phyloP scores from a whole-genome alignment of 176 grass and related monocot species.

The Oryza longistaminata region DNA sequence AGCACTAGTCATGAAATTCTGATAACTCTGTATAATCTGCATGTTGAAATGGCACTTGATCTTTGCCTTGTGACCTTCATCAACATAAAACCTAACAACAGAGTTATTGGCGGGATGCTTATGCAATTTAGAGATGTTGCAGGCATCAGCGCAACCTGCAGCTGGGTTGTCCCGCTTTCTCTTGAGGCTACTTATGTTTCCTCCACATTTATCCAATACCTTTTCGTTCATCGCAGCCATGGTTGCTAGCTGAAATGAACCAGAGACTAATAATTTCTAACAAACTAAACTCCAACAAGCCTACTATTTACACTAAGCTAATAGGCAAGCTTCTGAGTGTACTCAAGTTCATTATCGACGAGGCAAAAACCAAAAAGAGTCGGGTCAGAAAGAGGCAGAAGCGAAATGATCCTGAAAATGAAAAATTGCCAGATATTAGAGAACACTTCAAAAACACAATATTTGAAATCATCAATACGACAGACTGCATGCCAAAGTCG shows the following conservation, averaged over 20 bases:
- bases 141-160: slow-evolving; percentile 29
- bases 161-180: slow-evolving; percentile 53
- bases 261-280: slow-evolving; percentile 56
- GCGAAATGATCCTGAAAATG: slow-evolving; percentile 44
- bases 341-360: not conserved
- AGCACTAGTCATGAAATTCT: slow-evolving; percentile 72
- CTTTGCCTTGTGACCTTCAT: slow-evolving; percentile 37
- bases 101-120: slow-evolving; percentile 30
- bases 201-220: slow-evolving; percentile 62
- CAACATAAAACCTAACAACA: slow-evolving; percentile 45
- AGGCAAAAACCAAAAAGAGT: slow-evolving; percentile 2
- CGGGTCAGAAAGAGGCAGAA: slow-evolving; percentile 16
- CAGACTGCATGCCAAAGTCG: not conserved
- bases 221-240: slow-evolving; percentile 73
- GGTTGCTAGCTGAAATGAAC: slow-evolving; percentile 48
- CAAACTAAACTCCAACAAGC: slow-evolving; percentile 46
- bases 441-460: not conserved
- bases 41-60: slow-evolving; percentile 47
- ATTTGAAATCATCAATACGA: not conserved
- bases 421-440: not conserved
- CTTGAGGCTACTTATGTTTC: slow-evolving; percentile 49
- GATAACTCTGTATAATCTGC: slow-evolving; percentile 62
- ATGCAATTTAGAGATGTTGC: slow-evolving; percentile 30
- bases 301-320: slow-evolving; percentile 69
- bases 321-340: not conserved